Evolutionary conservation across 306 rosid genomes (phyloP).

Genomic region (Clitoria ternatea): DNA sequence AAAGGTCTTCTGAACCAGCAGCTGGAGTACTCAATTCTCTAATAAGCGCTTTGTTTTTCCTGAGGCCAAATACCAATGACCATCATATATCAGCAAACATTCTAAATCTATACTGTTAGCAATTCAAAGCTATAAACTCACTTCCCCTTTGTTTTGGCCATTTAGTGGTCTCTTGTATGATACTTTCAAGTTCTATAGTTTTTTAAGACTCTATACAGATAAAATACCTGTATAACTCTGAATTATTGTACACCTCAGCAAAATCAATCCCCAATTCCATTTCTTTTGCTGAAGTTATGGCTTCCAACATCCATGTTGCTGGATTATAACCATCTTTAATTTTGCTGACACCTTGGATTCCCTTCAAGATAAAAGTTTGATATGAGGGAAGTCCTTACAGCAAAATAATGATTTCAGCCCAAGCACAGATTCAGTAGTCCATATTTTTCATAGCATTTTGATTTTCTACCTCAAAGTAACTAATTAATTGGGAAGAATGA

Average conservation of each 20-base stretch:
- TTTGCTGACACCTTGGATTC: constrained; percentile 37
- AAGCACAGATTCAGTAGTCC: not conserved
- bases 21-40: constrained; percentile 43
- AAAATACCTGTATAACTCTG: constrained; percentile 45
- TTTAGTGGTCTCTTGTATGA: not conserved
- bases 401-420: not conserved
- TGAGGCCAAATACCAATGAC: constrained; percentile 29
- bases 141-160: too few species aligned
- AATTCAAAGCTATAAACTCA: too few species aligned
- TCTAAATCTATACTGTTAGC: too few species aligned
- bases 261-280: constrained; percentile 38
- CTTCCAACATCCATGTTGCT: constrained; percentile 55
- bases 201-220: not conserved
- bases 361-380: constrained; percentile 29
- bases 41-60: constrained; percentile 48
- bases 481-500: constrained; percentile 39
- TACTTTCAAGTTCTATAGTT: not conserved
- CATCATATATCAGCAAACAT: not conserved
- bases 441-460: not conserved
- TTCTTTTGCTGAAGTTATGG: constrained; percentile 37
- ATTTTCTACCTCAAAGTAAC: constrained; percentile 42
- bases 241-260: constrained; percentile 35
- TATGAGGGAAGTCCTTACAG: not conserved
- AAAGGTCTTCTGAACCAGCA: constrained; percentile 46
- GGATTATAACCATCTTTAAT: constrained; percentile 49